These are phyloP conservation scores for Priceomyces melissophilus DNA, from an alignment of 805 yeast genomes.

Conservation along the genomic window DNA sequence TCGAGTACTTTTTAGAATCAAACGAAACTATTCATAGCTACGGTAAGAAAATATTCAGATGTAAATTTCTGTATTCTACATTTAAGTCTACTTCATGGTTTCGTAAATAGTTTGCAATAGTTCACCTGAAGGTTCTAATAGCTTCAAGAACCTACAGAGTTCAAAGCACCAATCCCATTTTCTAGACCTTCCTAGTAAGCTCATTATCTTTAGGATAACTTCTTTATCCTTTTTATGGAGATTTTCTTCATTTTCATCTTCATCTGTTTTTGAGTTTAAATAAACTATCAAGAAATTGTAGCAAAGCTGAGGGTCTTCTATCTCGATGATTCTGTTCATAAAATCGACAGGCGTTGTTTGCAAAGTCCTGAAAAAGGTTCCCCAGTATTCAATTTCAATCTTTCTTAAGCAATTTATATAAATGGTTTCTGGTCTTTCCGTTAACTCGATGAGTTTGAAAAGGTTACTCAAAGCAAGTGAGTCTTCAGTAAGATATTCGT, in stretches of 20 bases:
- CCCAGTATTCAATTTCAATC: conserved; percentile 56
- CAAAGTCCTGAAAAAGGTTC: conserved; percentile 40
- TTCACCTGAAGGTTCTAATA: conserved; percentile 43
- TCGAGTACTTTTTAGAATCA: no score
- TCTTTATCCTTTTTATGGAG: conserved; percentile 31
- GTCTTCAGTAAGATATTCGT: conserved; percentile 33
- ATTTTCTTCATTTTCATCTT: conserved; percentile 18
- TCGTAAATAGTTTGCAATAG: conserved; percentile 16
- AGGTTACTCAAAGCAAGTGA: conserved; percentile 14
- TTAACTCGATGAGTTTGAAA: conserved; percentile 18
- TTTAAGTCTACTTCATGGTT: conserved; percentile 6
- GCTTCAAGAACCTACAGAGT: conserved; percentile 49
- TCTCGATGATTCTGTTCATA: conserved; percentile 39
- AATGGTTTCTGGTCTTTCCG: conserved; percentile 25
- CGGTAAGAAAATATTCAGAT: background rate
- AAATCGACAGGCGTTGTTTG: conserved; percentile 43
- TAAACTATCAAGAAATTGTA: conserved; percentile 52
- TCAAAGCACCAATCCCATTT: conserved; percentile 55
- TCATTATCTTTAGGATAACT: conserved; percentile 42
- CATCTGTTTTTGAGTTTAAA: conserved; percentile 46
- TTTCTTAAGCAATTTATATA: conserved; percentile 56
- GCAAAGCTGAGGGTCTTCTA: conserved; percentile 43
- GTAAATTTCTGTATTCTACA: background rate
- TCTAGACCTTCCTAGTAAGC: conserved; percentile 37
- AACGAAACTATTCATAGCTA: no score